Evolutionary conservation across 305 asterid species (phyloP).

Genomic region (Solanum hybrid): DNA sequence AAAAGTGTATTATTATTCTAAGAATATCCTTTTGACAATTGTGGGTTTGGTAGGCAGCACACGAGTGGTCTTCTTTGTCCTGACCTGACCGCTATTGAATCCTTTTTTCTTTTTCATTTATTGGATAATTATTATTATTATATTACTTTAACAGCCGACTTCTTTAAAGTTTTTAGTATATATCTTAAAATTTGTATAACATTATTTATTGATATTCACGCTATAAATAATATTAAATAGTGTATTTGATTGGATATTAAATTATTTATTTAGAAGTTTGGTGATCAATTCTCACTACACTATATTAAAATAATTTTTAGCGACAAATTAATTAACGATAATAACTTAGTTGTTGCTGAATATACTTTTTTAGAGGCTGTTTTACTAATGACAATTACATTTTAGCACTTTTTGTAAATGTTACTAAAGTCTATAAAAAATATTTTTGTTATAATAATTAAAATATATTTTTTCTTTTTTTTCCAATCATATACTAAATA

Average conservation of each 20-base stretch:
- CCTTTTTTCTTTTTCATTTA: background rate
- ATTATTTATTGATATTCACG: background rate
- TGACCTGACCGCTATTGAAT: background rate
- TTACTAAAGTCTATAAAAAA: too few species aligned
- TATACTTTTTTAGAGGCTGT: background rate
- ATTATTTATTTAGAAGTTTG: background rate
- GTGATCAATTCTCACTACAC: accelerated
- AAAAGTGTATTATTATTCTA: background rate
- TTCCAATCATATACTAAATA: background rate
- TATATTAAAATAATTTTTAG: background rate
- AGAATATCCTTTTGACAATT: background rate
- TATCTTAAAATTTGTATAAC: background rate
- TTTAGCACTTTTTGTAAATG: too few species aligned
- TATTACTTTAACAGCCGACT: background rate
- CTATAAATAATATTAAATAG: background rate
- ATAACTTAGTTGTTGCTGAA: accelerated
- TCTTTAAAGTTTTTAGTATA: background rate
- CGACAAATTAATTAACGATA: background rate
- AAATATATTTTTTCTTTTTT: too few species aligned
- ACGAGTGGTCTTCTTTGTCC: conserved; percentile 1
- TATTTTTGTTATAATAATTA: too few species aligned
- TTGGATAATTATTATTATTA: background rate
- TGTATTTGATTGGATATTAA: too few species aligned
- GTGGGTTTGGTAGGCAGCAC: background rate
- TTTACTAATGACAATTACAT: too few species aligned